These are phyloP conservation scores for Saturnispora gosingensis DNA, from an alignment of 805 yeast species.

Conservation along the genomic window DNA sequence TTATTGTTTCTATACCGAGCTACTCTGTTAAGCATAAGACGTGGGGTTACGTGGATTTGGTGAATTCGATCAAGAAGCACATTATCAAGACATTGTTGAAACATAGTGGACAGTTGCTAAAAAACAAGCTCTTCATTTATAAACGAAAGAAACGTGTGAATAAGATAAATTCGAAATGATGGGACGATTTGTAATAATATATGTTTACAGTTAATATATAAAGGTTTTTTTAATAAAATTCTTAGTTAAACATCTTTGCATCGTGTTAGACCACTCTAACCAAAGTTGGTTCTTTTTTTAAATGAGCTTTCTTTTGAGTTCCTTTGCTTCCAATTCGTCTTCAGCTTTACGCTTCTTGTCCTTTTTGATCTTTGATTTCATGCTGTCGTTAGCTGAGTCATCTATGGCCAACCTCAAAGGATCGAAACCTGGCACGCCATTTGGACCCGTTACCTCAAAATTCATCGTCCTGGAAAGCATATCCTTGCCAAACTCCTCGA, in stretches of 20 bases:
- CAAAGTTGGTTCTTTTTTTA: neutral
- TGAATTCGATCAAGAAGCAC: conserved; percentile 51
- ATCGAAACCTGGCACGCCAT: conserved; percentile 74
- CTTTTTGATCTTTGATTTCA: conserved; percentile 11
- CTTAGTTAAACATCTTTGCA: neutral
- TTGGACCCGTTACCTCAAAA: conserved; percentile 55
- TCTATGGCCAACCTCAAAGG: conserved; percentile 48
- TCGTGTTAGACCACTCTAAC: neutral
- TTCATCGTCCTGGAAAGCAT: conserved; percentile 40
- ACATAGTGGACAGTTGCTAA: conserved; percentile 69
- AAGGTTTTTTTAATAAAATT: neutral
- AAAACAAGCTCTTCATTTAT: conserved; percentile 48
- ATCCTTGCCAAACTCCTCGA: conserved; percentile 42
- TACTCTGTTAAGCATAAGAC: conserved; percentile 50
- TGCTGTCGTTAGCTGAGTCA: conserved; percentile 5
- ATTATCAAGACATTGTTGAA: conserved; percentile 46
- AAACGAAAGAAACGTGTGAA: conserved; percentile 11
- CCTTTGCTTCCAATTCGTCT: neutral
- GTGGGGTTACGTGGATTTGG: conserved; percentile 66
- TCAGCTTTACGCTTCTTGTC: conserved; percentile 22
- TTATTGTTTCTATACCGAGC: conserved; percentile 56
- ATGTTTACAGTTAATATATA: neutral
- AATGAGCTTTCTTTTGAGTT: conserved; percentile 1
- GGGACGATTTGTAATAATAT: neutral
- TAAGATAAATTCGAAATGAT: neutral